These are phyloP conservation scores for Babesia divergens DNA, from an alignment of 169 alveolate species.

Conservation along the genomic window DNA sequence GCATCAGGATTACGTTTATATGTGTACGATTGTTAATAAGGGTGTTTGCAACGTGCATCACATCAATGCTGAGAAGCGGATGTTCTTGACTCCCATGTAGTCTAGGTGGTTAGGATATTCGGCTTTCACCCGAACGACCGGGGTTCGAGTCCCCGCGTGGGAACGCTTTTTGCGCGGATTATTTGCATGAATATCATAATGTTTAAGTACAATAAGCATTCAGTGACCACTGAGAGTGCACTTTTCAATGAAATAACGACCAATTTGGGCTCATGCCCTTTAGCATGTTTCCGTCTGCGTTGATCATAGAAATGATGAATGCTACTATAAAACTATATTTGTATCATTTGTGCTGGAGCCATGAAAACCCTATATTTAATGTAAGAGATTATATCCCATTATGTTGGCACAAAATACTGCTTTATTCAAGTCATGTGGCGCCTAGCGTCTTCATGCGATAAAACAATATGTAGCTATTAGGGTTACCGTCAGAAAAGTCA, in stretches of 20 bases:
- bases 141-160: slow-evolving; percentile 99
- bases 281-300: no score
- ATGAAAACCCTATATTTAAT: no score
- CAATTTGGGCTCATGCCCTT: no score
- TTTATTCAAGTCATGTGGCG: not conserved
- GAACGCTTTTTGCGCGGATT: slow-evolving; percentile 59
- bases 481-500: slow-evolving; percentile 45
- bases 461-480: slow-evolving; percentile 57
- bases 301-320: no score
- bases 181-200: no score
- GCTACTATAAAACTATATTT: no score
- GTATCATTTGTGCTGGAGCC: no score
- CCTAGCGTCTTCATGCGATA: slow-evolving; percentile 39
- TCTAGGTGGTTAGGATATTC: slow-evolving; percentile 98
- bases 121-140: slow-evolving; percentile 99
- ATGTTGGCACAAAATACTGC: no score
- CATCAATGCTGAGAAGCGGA: not conserved
- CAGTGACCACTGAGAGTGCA: no score
- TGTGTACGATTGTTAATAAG: not conserved
- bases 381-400: no score
- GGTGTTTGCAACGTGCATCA: not conserved
- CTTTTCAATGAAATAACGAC: no score
- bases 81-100: slow-evolving; percentile 83
- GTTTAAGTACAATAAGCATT: no score
- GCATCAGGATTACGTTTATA: not conserved